These are phyloP conservation scores for Lentinus tigrinus DNA, from an alignment of 768 basidiomycete species.

Conservation along the genomic window DNA sequence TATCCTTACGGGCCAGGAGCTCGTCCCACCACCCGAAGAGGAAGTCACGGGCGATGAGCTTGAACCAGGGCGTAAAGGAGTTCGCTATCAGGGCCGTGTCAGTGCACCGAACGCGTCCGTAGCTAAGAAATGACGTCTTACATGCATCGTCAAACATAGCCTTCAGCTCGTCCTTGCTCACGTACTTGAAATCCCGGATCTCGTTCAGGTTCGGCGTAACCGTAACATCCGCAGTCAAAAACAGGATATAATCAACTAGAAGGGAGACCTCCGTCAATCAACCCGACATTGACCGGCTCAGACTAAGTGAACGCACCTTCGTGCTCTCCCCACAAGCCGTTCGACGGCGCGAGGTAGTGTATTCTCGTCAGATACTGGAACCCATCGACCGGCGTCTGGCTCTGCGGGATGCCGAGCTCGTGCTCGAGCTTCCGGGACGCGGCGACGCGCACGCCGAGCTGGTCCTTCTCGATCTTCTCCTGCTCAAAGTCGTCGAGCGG, in stretches of 20 bases:
- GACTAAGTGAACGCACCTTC: conserved; percentile 62
- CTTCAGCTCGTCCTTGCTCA: conserved; percentile 85
- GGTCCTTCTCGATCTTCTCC: conserved; percentile 73
- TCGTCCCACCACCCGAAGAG: conserved; percentile 99
- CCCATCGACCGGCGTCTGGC: conserved; percentile 74
- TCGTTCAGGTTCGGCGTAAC: conserved; percentile 85
- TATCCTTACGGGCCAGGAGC: conserved; percentile 60
- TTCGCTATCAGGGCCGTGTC: conserved; percentile 49
- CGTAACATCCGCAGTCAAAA: conserved; percentile 85
- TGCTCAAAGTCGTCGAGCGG: conserved; percentile 89
- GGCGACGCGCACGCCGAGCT: conserved; percentile 85
- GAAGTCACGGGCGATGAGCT: conserved; percentile 94
- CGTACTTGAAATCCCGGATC: conserved; percentile 88
- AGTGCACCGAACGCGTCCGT: background rate
- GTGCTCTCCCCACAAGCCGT: conserved; percentile 96
- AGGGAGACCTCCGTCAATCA: background rate
- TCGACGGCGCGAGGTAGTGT: conserved; percentile 93
- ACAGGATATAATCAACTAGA: conserved; percentile 95
- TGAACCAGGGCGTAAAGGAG: conserved; percentile 98
- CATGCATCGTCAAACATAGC: conserved; percentile 84
- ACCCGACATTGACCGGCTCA: background rate
- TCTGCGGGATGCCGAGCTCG: conserved; percentile 87
- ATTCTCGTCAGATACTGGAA: conserved; percentile 96
- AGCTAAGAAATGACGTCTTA: conserved; percentile 32
- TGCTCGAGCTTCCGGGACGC: conserved; percentile 95